Conservation (phyloP, 345 rosid species). For the Combretum micranthum region DNA sequence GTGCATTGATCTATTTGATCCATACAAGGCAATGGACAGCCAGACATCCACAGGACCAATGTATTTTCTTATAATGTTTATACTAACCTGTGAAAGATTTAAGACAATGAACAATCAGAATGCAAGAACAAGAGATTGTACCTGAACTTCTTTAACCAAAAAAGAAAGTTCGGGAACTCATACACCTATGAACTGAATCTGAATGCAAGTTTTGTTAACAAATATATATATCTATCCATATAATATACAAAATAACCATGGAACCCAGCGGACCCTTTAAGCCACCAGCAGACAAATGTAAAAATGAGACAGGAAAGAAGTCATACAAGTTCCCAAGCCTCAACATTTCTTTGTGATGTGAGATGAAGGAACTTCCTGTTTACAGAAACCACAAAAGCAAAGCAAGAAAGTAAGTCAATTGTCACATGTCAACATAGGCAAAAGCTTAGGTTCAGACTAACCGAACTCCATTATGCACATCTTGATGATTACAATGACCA, state of each 20-base stretch:
- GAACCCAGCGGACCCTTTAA: no score
- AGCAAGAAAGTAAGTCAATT: background rate
- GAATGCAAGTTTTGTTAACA: no score
- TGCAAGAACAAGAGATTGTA: background rate
- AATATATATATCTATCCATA: no score
- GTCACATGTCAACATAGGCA: background rate
- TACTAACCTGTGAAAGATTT: constrained; percentile 40
- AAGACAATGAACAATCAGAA: background rate
- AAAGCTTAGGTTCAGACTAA: constrained; percentile 20
- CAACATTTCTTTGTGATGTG: constrained; percentile 36
- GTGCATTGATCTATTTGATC: constrained; percentile 12
- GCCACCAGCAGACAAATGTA: background rate
- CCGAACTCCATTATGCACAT: constrained; percentile 61
- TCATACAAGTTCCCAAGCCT: constrained; percentile 81
- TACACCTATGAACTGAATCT: no score
- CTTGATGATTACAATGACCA: constrained; percentile 80
- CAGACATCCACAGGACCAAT: constrained; percentile 67
- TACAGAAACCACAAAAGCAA: background rate
- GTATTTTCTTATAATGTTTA: constrained; percentile 67
- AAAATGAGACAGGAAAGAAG: constrained; percentile 4
- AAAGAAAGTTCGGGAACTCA: background rate
- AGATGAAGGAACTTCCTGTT: constrained; percentile 46
- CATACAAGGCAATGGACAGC: constrained; percentile 30
- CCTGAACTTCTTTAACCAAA: background rate
- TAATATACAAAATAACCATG: no score